Base-by-base conservation (phyloP, 2,329 filamentous ascomycete species). In the Ophiostoma pallidulum region DNA sequence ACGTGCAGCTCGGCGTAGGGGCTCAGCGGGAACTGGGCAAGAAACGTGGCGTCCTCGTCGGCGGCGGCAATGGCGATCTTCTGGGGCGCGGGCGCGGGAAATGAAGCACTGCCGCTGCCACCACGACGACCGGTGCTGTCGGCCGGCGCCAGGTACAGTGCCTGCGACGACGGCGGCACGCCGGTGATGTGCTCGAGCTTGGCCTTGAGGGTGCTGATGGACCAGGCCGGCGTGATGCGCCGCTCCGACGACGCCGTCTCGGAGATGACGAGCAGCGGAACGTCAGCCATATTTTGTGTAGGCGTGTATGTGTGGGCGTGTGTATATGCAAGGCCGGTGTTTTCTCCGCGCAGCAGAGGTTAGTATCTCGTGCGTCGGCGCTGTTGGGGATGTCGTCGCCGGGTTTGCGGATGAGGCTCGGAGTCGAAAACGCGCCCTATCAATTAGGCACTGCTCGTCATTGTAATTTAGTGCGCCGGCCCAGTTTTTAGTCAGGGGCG, bases 101-200 rank as follows among this genome's bases (percentile, higher is more conserved):
- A 14, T 4, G 39, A 24, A 7, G 18, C 32, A 0, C 41, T 28
- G n/a, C 45, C 19, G 9, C 19, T 33, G n/a, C n/a, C n/a, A 7
- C n/a, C 7, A 7, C 7, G 9, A 9, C n/a, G 32, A 8, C 44
- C 49, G 8, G 45, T 28, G 18, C 28, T 19, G 6, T 36, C 35
- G 6, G 49, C 28, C 14, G 80, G 70, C 62, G 82, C 86, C 61
- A 96, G 72, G 26, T 73, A 80, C 52, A 98, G 75, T 53, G 73
- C 78, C 65, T 97, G 92, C 51, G 75, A 80, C 26, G 75, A 76
- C 10, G 90, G 86, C 14, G 92, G 91, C 32, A 97, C 81, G 52
- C 92, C 92, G 2, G 91, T 97, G 66, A 97, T 82, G 52, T 88
- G 84, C 66, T 97, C 91, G 44, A 98, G 80, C 65, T 92, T 94